A percentile compares a stretch with the other conserved stretches of the same genome.
Evolutionary conservation across 768 basidiomycete genomes (phyloP).

Genomic region (Leccinum subgranulosum): DNA sequence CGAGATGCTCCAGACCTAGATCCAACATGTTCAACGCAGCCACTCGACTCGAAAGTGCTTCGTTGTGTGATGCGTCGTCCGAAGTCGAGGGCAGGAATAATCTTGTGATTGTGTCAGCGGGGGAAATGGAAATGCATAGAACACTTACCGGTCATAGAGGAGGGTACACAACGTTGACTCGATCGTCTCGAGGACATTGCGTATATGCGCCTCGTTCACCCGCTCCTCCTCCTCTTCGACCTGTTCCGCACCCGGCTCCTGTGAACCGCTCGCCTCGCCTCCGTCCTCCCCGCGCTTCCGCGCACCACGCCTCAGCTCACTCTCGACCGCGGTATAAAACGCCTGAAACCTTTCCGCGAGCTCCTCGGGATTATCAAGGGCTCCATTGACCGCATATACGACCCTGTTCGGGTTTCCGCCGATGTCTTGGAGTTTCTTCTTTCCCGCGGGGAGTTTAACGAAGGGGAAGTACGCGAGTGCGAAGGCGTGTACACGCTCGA

Average conservation of each 20-base stretch:
- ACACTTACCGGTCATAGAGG: slow-evolving; percentile 77
- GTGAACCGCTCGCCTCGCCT: slow-evolving; percentile 11
- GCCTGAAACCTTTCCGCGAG: slow-evolving; percentile 58
- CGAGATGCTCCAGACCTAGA: slow-evolving; percentile 83
- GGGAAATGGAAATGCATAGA: neutral
- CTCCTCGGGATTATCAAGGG: slow-evolving; percentile 48
- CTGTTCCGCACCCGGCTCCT: slow-evolving; percentile 6
- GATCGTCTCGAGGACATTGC: slow-evolving; percentile 64
- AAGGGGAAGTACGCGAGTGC: slow-evolving; percentile 58
- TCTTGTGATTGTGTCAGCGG: slow-evolving; percentile 35
- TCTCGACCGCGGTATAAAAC: slow-evolving; percentile 66
- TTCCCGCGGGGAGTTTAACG: slow-evolving; percentile 34
- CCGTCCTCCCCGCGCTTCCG: slow-evolving; percentile 8
- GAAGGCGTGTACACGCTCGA: slow-evolving; percentile 57
- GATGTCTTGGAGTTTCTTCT: slow-evolving; percentile 32
- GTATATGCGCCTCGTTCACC: slow-evolving; percentile 48
- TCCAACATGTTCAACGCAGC: slow-evolving; percentile 92
- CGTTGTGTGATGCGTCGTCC: slow-evolving; percentile 86
- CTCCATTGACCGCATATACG: slow-evolving; percentile 39
- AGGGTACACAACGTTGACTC: slow-evolving; percentile 68
- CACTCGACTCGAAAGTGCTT: slow-evolving; percentile 82
- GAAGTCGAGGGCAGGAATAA: slow-evolving; percentile 72
- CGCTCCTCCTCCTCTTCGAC: slow-evolving; percentile 26
- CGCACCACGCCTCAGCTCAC: slow-evolving; percentile 46
- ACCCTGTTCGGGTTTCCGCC: slow-evolving; percentile 20